phyloP scores from a whole-genome alignment of 2,329 filamentous ascomycete species.

The Ceratocystis diversiconidia region DNA sequence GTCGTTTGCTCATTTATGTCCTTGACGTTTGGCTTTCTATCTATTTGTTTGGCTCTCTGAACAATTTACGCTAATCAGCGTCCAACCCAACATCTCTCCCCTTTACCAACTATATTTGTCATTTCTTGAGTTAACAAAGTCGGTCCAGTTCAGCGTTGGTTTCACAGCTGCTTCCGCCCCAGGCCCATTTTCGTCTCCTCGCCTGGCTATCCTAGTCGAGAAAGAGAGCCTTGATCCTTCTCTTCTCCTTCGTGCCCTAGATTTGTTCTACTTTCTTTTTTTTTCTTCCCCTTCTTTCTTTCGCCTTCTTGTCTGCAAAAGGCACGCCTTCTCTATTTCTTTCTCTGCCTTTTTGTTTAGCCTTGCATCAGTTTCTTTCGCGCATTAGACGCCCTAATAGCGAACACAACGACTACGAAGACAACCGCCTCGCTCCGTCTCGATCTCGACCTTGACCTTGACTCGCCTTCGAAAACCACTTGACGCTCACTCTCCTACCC shows the following conservation, averaged over 20 bases:
- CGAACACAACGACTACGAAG: not conserved
- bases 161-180: not conserved
- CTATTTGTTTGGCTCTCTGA: too few relatives aligned
- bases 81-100: too few relatives aligned
- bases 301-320: too few relatives aligned
- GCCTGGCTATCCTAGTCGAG: not conserved
- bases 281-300: not conserved
- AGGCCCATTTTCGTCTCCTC: not conserved
- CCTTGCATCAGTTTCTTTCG: not conserved
- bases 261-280: not conserved
- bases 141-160: not conserved
- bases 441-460: too few relatives aligned
- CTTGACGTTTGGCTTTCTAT: too few relatives aligned
- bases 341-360: not conserved
- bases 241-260: not conserved
- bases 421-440: too few relatives aligned
- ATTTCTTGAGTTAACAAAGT: too few relatives aligned
- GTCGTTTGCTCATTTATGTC: too few relatives aligned
- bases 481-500: not conserved
- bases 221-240: not conserved
- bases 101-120: too few relatives aligned
- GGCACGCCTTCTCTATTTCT: not conserved
- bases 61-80: too few relatives aligned
- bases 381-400: not conserved
- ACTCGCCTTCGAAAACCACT: too few relatives aligned